Evolutionary conservation across 1,139 yeast genomes (phyloP).

Genomic region (Candida mesenterica): DNA sequence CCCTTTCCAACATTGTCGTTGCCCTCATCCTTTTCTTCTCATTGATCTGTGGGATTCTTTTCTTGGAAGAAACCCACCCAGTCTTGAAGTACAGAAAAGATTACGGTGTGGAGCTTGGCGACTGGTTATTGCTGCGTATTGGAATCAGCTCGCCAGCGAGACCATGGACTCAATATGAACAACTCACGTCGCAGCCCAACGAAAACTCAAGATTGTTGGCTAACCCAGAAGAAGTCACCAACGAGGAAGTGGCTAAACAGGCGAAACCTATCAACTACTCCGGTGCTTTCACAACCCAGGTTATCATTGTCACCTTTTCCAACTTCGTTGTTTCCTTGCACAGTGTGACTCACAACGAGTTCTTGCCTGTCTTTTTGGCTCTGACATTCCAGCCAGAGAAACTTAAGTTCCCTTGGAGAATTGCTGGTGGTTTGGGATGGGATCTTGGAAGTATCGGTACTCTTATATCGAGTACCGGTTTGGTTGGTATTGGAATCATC

Average conservation of each 20-base stretch:
- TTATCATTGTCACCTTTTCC: slow-evolving; percentile 39
- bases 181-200: not conserved
- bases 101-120: slow-evolving; percentile 54
- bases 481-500: slow-evolving; percentile 53
- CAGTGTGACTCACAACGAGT: slow-evolving; percentile 53
- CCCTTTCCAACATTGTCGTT: slow-evolving; percentile 58
- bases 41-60: slow-evolving; percentile 43
- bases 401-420: slow-evolving; percentile 45
- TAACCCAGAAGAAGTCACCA: not conserved
- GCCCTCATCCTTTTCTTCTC: slow-evolving; percentile 42
- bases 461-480: slow-evolving; percentile 54
- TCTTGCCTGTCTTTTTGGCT: slow-evolving; percentile 59
- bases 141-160: slow-evolving; percentile 33
- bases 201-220: not conserved
- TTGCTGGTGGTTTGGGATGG: slow-evolving; percentile 51
- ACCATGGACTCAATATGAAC: slow-evolving; percentile 26
- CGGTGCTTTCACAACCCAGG: slow-evolving; percentile 32
- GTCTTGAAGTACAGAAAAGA: slow-evolving; percentile 42
- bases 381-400: slow-evolving; percentile 34
- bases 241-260: slow-evolving; percentile 1
- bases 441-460: slow-evolving; percentile 42
- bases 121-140: slow-evolving; percentile 32
- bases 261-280: slow-evolving; percentile 14
- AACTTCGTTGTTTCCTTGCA: slow-evolving; percentile 49
- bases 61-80: slow-evolving; percentile 62